Percentiles rank a stretch among this genome's conserved stretches.
Conservation (phyloP, 345 rosid genomes). For the Lepidium sativum region DNA sequence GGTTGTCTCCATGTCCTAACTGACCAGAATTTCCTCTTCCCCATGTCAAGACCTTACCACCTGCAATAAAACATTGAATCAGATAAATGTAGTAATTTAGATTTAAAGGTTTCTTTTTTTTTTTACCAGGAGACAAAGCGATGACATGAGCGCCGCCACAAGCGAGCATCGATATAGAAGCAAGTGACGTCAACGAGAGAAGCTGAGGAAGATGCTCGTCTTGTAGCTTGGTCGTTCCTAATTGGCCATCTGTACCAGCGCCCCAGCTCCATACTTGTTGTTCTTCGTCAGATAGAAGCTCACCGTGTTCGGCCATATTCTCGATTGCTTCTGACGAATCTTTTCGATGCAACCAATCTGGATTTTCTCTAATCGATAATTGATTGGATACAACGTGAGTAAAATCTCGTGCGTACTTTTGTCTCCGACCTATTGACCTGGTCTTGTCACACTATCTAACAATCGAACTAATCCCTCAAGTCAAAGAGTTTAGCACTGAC, state of each 20-base stretch:
- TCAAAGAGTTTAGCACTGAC: not conserved
- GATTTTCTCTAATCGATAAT: not conserved
- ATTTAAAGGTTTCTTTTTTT: not conserved
- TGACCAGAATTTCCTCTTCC: conserved; percentile 96
- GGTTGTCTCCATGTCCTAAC: conserved; percentile 68
- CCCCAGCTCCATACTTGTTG: conserved; percentile 88
- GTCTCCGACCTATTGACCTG: not conserved
- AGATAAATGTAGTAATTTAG: not conserved
- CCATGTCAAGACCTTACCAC: conserved; percentile 69
- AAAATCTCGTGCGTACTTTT: not conserved
- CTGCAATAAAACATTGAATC: conserved; percentile 25
- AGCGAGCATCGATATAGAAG: conserved; percentile 54
- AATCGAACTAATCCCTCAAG: not conserved
- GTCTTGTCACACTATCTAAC: not conserved
- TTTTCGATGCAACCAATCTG: not conserved
- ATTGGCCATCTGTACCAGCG: conserved; percentile 92
- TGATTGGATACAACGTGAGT: not conserved
- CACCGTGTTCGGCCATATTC: not conserved
- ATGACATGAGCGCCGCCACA: conserved; percentile 95
- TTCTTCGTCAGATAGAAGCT: not conserved
- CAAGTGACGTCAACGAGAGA: conserved; percentile 41
- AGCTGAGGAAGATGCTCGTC: conserved; percentile 79
- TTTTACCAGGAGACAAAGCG: conserved; percentile 54
- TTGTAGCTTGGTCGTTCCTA: conserved; percentile 54
- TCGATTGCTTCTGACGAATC: not conserved